A percentile compares a stretch with the other conserved stretches of the same genome.
Conservation (phyloP, 2,329 filamentous ascomycete species). For the Cladophialophora yegresii region DNA sequence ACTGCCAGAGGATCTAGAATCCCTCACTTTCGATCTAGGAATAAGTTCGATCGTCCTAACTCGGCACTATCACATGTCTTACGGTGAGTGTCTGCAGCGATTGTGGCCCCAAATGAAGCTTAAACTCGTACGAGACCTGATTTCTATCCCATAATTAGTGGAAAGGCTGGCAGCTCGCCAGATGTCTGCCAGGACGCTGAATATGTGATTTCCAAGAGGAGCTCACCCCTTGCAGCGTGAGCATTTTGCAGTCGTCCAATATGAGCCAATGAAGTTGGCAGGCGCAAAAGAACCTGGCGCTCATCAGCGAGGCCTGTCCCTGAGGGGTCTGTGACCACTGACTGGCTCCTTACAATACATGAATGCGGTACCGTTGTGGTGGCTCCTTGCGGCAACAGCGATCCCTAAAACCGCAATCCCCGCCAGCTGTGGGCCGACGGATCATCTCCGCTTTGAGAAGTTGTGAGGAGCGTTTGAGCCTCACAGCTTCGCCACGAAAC, state of each 20-base stretch:
- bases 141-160: not conserved
- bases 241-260: not conserved
- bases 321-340: too few relatives aligned
- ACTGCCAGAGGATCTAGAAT: not conserved
- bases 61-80: not conserved
- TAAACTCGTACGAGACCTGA: not conserved
- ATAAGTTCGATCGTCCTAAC: not conserved
- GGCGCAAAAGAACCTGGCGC: not conserved
- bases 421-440: not conserved
- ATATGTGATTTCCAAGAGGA: not conserved
- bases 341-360: not conserved
- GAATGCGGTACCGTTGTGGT: not conserved
- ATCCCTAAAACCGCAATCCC: not conserved
- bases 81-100: not conserved
- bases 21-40: not conserved
- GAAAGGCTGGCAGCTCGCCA: not conserved
- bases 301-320: not conserved
- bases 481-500: not conserved
- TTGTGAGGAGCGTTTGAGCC: conserved; percentile 2
- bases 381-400: not conserved
- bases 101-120: not conserved
- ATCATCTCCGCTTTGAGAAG: conserved; percentile 1
- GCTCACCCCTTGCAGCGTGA: too few relatives aligned
- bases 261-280: not conserved
- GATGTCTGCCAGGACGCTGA: not conserved